Evolutionary conservation across 139 green algal species (phyloP).

Genomic region (Micromonas pusilla): DNA sequence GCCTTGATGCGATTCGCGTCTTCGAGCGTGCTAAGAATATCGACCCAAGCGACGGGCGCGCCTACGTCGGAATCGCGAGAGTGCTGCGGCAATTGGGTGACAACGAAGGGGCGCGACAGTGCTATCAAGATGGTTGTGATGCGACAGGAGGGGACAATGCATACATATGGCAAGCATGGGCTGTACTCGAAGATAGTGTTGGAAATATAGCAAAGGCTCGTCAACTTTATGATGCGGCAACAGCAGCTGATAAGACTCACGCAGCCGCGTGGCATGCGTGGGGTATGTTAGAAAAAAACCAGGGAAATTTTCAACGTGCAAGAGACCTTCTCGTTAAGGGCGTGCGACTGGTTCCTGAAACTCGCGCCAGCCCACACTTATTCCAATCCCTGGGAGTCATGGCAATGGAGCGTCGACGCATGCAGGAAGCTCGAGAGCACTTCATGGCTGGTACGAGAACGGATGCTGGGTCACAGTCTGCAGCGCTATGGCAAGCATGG

Average conservation of each 20-base stretch:
- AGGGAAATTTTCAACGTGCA: conserved; percentile 76
- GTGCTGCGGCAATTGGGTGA: conserved; percentile 60
- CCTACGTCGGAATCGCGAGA: conserved; percentile 86
- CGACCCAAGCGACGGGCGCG: conserved; percentile 57
- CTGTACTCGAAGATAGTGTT: conserved; percentile 64
- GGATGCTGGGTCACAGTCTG: conserved; percentile 20
- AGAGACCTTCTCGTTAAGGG: conserved; percentile 47
- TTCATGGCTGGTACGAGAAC: conserved; percentile 63
- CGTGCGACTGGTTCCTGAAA: conserved; percentile 2
- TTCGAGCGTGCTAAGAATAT: conserved; percentile 10
- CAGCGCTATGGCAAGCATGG: conserved; percentile 82
- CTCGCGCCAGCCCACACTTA: conserved; percentile 54
- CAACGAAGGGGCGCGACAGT: conserved; percentile 64
- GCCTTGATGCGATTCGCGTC: neutral
- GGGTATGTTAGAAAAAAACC: conserved; percentile 84
- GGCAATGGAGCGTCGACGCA: conserved; percentile 55
- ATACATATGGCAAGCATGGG: conserved; percentile 89
- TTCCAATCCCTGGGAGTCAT: conserved; percentile 76
- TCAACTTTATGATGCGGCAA: conserved; percentile 85
- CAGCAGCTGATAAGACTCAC: conserved; percentile 72
- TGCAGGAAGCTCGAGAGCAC: conserved; percentile 72
- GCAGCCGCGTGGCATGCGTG: conserved; percentile 92
- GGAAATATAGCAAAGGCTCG: conserved; percentile 64
- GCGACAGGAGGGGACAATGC: conserved; percentile 73
- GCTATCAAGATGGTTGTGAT: conserved; percentile 80